These are phyloP conservation scores for Colletotrichum sp. DNA, from an alignment of 2,329 filamentous ascomycete species.

Conservation along the genomic window DNA sequence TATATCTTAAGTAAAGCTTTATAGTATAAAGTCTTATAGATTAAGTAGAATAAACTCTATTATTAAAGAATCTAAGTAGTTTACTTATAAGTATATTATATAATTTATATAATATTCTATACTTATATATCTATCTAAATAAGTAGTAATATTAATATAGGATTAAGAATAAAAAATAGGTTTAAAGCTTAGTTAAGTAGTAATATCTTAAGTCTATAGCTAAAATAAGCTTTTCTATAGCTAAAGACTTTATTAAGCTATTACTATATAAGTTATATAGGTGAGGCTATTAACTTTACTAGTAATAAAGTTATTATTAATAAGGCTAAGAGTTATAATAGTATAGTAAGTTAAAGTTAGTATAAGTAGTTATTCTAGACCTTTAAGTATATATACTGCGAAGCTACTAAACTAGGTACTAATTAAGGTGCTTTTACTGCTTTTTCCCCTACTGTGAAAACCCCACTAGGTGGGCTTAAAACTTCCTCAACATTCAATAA, in stretches of 20 bases:
- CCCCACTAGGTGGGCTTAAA: too few relatives aligned
- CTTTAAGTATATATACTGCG: not conserved
- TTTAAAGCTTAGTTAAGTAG: too few relatives aligned
- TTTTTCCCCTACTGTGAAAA: too few relatives aligned
- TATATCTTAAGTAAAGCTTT: not conserved
- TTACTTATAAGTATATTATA: too few relatives aligned
- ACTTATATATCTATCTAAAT: not conserved
- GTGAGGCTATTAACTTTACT: not conserved
- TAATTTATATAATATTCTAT: too few relatives aligned
- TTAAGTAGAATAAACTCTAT: not conserved
- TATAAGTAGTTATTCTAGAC: not conserved
- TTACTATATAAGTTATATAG: not conserved
- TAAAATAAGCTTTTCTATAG: too few relatives aligned
- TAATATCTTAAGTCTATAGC: too few relatives aligned
- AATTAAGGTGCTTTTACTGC: not conserved
- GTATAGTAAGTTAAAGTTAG: not conserved
- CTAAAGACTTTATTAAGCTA: too few relatives aligned
- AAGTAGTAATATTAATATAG: not conserved
- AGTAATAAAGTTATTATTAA: not conserved
- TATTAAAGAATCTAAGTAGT: not conserved
- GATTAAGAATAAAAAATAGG: not conserved
- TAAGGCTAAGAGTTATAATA: not conserved
- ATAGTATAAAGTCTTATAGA: not conserved
- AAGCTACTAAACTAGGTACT: not conserved
- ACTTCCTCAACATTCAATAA: not conserved